Percentiles rank a stretch among this genome's conserved stretches.
Conservation (phyloP, 1,284 basidiomycete species). For the Fomitopsis palustris region DNA sequence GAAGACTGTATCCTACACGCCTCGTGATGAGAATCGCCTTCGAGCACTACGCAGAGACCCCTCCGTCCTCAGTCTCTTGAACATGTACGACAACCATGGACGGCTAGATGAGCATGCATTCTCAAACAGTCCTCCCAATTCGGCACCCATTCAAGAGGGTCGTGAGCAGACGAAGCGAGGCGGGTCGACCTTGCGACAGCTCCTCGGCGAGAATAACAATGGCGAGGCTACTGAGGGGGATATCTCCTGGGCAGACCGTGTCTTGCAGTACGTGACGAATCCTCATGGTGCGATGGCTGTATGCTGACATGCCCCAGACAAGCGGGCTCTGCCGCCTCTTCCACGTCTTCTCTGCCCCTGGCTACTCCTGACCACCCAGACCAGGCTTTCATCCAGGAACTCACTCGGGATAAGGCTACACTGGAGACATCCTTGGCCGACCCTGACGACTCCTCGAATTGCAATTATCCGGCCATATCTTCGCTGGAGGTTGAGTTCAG, state of each 20-base stretch:
- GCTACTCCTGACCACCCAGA: slow-evolving; percentile 30
- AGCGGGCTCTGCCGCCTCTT: slow-evolving; percentile 23
- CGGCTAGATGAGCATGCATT: slow-evolving; percentile 57
- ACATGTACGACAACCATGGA: slow-evolving; percentile 70
- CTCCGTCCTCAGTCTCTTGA: slow-evolving; percentile 67
- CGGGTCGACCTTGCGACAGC: slow-evolving; percentile 68
- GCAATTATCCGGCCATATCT: slow-evolving; percentile 49
- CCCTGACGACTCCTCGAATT: slow-evolving; percentile 19
- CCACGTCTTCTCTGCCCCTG: slow-evolving; percentile 21
- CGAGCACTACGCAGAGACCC: slow-evolving; percentile 67
- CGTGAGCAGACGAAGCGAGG: slow-evolving; percentile 52
- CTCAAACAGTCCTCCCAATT: slow-evolving; percentile 54
- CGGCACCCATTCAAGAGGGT: slow-evolving; percentile 31
- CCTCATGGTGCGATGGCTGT: background rate
- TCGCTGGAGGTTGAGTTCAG: slow-evolving; percentile 74
- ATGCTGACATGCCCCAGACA: slow-evolving; percentile 12
- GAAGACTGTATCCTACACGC: slow-evolving; percentile 32
- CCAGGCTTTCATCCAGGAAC: slow-evolving; percentile 13
- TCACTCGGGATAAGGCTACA: background rate
- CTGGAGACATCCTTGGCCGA: background rate
- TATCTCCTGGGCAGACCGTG: slow-evolving; percentile 77
- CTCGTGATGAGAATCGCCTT: slow-evolving; percentile 52
- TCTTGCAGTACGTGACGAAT: slow-evolving; percentile 49
- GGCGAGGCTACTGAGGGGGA: slow-evolving; percentile 54
- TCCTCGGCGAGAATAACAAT: slow-evolving; percentile 53